These are phyloP conservation scores for Angomonas ambiguus DNA, from an alignment of 208 protist species.

Conservation along the genomic window DNA sequence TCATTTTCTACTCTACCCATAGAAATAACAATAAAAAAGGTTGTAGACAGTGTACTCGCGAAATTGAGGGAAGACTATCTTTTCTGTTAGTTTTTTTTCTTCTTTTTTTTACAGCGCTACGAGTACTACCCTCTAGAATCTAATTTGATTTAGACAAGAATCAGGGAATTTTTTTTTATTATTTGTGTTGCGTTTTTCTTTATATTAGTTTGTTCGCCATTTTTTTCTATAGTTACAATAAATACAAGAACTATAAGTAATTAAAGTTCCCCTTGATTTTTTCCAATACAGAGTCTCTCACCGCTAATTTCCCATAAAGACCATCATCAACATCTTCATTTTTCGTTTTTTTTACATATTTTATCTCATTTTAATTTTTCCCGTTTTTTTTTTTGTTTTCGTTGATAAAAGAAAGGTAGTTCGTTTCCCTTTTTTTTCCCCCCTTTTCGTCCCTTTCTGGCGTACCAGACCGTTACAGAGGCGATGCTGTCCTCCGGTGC, in stretches of 20 bases:
- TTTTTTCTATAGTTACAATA: conserved; percentile 9
- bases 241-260: no score
- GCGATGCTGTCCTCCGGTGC: no score
- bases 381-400: background rate
- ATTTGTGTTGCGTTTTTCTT: conserved; percentile 3
- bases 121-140: no score
- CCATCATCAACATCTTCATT: background rate
- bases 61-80: background rate
- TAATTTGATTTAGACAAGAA: background rate
- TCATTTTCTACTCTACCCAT: background rate
- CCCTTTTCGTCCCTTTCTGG: no score
- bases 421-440: no score
- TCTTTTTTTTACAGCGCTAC: conserved; percentile 4
- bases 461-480: no score
- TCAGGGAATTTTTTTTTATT: background rate
- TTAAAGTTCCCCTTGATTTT: conserved; percentile 4
- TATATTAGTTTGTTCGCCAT: conserved; percentile 9
- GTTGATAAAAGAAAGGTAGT: no score
- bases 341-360: background rate
- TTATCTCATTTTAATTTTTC: conserved; percentile 11
- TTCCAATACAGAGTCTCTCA: conserved; percentile 3
- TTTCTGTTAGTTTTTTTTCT: background rate
- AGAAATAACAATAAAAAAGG: no score
- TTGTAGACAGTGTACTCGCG: background rate
- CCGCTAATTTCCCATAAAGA: background rate